These are phyloP conservation scores for Eucommia ulmoides DNA, from an alignment of 257 asterid genomes.

Conservation along the genomic window DNA sequence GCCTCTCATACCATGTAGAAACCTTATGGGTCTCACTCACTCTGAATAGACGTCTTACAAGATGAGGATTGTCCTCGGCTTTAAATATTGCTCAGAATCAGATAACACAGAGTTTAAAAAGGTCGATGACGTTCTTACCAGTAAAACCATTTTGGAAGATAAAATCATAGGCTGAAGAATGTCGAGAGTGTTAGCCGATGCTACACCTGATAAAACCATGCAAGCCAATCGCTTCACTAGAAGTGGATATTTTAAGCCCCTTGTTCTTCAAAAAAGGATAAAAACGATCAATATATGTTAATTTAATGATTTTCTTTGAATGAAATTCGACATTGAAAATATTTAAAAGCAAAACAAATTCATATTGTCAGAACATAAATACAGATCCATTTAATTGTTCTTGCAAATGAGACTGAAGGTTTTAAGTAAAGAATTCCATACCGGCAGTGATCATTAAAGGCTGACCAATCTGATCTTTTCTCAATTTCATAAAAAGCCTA, in stretches of 20 bases:
- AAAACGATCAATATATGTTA: too few species aligned
- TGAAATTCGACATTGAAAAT: too few species aligned
- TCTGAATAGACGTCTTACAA: not conserved
- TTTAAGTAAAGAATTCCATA: constrained; percentile 23
- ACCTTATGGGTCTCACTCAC: not conserved
- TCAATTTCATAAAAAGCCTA: constrained; percentile 52
- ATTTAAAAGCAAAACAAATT: too few species aligned
- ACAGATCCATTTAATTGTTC: too few species aligned
- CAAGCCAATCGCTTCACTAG: constrained; percentile 69
- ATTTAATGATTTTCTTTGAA: too few species aligned
- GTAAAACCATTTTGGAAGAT: constrained; percentile 33
- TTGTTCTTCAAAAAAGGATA: constrained; percentile 32
- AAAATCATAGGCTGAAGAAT: constrained; percentile 57
- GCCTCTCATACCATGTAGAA: too few species aligned
- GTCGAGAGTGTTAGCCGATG: constrained; percentile 36
- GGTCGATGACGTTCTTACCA: constrained; percentile 27
- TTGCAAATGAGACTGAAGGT: constrained; percentile 5
- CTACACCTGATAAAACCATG: constrained; percentile 45
- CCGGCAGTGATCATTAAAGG: constrained; percentile 65
- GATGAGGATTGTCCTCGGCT: too few species aligned
- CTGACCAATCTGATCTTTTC: constrained; percentile 71
- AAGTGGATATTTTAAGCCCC: constrained; percentile 74
- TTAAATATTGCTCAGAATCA: not conserved
- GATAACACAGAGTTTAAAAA: not conserved
- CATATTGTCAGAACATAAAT: too few species aligned